Evolutionary conservation across 2,329 filamentous ascomycete genomes (phyloP).

Genomic region (Botrytis galanthina): DNA sequence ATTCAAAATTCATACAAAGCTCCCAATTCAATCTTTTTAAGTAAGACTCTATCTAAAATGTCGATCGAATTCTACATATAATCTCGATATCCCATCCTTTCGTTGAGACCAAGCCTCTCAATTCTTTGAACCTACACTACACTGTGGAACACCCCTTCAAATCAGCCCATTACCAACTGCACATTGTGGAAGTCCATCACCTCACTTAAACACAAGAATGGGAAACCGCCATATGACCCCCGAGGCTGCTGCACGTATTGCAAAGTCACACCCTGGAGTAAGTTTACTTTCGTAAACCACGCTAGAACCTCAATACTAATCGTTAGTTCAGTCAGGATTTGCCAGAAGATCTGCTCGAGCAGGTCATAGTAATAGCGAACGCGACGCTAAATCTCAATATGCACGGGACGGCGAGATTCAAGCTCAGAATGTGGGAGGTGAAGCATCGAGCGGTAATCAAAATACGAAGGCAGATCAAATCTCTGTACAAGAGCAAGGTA

Average conservation of each 20-base stretch:
- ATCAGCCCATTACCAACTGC: too few species aligned
- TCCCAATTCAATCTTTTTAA: not conserved
- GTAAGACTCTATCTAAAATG: not conserved
- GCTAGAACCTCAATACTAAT: not conserved
- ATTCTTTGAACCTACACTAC: not conserved
- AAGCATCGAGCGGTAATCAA: not conserved
- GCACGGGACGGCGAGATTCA: not conserved
- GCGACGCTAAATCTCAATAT: not conserved
- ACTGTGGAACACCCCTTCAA: not conserved
- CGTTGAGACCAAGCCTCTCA: not conserved
- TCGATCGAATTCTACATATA: not conserved
- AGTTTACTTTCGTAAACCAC: not conserved
- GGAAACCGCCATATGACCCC: not conserved
- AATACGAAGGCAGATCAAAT: constrained; percentile 1
- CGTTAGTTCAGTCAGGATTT: constrained; percentile 2
- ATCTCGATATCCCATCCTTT: not conserved
- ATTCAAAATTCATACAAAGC: not conserved
- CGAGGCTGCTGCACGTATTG: constrained; percentile 9
- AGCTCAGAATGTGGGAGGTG: not conserved
- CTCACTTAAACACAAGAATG: not conserved
- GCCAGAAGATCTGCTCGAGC: constrained; percentile 11
- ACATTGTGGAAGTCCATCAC: not conserved
- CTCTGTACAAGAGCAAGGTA: not conserved
- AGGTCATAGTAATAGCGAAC: constrained; percentile 1
- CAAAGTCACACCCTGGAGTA: constrained; percentile 8